Conservation (phyloP, 257 asterid genomes). For the Rubia yunnanensis region DNA sequence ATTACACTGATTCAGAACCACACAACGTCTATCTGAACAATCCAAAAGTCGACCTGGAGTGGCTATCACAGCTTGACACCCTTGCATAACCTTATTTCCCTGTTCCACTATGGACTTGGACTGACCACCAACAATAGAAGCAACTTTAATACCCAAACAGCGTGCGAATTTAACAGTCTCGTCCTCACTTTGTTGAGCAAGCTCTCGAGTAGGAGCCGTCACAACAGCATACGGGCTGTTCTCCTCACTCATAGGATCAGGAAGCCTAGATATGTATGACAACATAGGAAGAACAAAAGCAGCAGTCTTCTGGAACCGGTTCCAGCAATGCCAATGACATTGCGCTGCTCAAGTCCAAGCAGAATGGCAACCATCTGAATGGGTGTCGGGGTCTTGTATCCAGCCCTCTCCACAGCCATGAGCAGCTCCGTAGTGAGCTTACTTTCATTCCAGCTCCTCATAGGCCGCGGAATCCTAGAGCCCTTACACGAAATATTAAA, state of each 20-base stretch:
- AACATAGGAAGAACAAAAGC: conserved; percentile 26
- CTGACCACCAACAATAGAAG: conserved; percentile 27
- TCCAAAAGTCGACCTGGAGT: conserved; percentile 30
- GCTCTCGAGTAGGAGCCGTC: conserved; percentile 28
- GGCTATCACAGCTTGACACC: conserved; percentile 28
- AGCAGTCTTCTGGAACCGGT: conserved; percentile 29
- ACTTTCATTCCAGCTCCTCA: conserved; percentile 26
- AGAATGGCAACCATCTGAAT: conserved; percentile 31
- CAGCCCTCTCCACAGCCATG: conserved; percentile 23
- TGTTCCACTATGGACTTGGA: conserved; percentile 26
- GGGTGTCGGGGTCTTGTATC: conserved; percentile 24
- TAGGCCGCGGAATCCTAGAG: conserved; percentile 24
- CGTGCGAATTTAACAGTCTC: conserved; percentile 25
- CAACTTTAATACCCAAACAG: conserved; percentile 21
- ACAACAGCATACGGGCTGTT: conserved; percentile 31
- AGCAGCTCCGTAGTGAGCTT: conserved; percentile 15
- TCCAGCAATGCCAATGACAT: conserved; percentile 23
- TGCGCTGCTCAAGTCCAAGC: conserved; percentile 26
- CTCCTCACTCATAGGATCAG: conserved; percentile 16
- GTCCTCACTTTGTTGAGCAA: conserved; percentile 29
- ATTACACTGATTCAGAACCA: conserved; percentile 25
- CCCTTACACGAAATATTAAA: conserved; percentile 25
- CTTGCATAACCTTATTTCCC: conserved; percentile 19
- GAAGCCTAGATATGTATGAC: conserved; percentile 22
- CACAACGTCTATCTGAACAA: conserved; percentile 20